Evolutionary conservation across 2,329 filamentous ascomycete species (phyloP).

Genomic region (Ophiostoma sp.): DNA sequence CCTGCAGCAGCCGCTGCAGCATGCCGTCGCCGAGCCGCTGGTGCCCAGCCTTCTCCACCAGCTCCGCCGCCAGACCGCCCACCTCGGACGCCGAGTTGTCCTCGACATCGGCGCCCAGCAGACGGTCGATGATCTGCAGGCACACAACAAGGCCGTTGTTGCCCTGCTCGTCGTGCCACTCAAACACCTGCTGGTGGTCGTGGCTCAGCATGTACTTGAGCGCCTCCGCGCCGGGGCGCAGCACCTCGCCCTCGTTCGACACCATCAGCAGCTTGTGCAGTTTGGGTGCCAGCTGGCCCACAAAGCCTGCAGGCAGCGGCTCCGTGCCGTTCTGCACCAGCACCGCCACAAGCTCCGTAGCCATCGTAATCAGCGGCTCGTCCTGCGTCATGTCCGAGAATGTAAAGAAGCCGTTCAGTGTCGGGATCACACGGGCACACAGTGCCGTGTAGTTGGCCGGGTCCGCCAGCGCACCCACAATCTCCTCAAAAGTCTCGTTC

Average conservation of each 20-base stretch:
- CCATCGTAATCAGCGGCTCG: constrained; percentile 74
- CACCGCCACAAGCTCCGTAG: constrained; percentile 75
- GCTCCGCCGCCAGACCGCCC: constrained; percentile 83
- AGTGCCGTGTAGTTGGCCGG: constrained; percentile 68
- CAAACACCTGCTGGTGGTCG: constrained; percentile 83
- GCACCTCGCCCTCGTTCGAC: constrained; percentile 78
- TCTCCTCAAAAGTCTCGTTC: constrained; percentile 84
- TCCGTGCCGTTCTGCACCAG: constrained; percentile 77
- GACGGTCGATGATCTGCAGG: constrained; percentile 83
- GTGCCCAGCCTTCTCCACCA: constrained; percentile 91
- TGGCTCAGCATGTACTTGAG: constrained; percentile 87
- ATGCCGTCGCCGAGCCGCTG: constrained; percentile 87
- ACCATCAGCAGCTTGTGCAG: constrained; percentile 75
- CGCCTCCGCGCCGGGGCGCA: constrained; percentile 78
- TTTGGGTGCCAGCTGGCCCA: constrained; percentile 80
- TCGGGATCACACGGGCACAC: constrained; percentile 80
- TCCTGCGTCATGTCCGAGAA: constrained; percentile 81
- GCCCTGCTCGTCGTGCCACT: constrained; percentile 73
- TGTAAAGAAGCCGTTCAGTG: constrained; percentile 82
- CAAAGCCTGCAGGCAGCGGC: constrained; percentile 80
- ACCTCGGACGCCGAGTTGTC: constrained; percentile 96
- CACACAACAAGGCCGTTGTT: constrained; percentile 84
- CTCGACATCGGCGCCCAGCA: constrained; percentile 77
- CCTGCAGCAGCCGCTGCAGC: constrained; percentile 71
- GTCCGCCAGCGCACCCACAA: constrained; percentile 64